Evolutionary conservation across 352 stramenopile genomes (phyloP), one percentile per base, ranked within the genome.

Genomic region (Thalassiosira gravida): DNA sequence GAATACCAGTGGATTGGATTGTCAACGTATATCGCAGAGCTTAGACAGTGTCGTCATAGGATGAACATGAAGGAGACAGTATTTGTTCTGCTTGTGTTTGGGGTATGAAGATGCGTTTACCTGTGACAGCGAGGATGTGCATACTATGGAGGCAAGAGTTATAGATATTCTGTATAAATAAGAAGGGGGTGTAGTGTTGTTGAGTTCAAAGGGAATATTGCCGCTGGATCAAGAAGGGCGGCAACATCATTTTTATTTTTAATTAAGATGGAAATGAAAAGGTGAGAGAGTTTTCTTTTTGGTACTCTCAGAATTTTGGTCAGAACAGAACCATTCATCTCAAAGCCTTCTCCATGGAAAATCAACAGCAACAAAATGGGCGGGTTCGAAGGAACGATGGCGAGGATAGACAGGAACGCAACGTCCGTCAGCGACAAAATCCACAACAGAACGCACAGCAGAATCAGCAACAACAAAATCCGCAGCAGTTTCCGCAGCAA

Each of bases 91-190:
- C 35, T 44, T 44, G 6, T 44, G 35, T 44, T 44, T 44, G 6
- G 35, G 35, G 35, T 44, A 44, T 44, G 35, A 44, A 44, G 6
- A 44, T 44, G 35, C 35, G 6, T 44, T 44, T 44, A 44, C 13
- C 35, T 44, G 13, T 44, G 35, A 44, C 35, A 44, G 35, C 35
- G 35, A 44, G 6, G 35, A 44, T 44, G 35, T 5, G 35, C 35
- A 44, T 13, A 44, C 35, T 44, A 44, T 44, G 35, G 35, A 44
- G 35, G 35, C 35, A 44, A 44, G 35, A 44, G 35, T 13, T 44
- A 44, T 44, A 44, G 35, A 44, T 44, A 44, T 44, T 44, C 35
- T 44, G 35, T 44, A 44, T 44, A 44, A 44, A 44, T 44, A 44
- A 44, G 35, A 44, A 44, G 35, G 35, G 35, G 35, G 35, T 44